Conservation (phyloP, 768 basidiomycete species). For the Rickenella mellea region DNA sequence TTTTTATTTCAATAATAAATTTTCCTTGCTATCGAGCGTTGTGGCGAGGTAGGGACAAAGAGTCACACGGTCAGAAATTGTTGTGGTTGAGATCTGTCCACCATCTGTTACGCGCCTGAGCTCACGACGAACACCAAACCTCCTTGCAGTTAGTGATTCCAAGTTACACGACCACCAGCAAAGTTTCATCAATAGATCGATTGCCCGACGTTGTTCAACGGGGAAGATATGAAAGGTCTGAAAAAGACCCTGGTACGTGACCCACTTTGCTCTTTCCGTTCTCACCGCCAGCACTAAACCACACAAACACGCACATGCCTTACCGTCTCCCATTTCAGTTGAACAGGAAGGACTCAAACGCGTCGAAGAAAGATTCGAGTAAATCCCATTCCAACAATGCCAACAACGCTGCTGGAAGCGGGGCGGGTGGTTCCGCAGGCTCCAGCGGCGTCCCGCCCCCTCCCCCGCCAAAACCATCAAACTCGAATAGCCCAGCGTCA, state of each 20-base stretch:
- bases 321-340: slow-evolving; percentile 32
- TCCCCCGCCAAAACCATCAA: slow-evolving; percentile 59
- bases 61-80: slow-evolving; percentile 1
- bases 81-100: background rate
- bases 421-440: slow-evolving; percentile 29
- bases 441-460: slow-evolving; percentile 36
- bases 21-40: too few relatives aligned
- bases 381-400: slow-evolving; percentile 37
- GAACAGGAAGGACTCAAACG: slow-evolving; percentile 53
- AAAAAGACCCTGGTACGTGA: slow-evolving; percentile 74
- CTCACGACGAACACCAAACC: background rate
- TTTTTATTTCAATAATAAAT: too few relatives aligned
- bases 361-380: slow-evolving; percentile 56
- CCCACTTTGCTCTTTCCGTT: slow-evolving; percentile 10
- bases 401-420: too few relatives aligned
- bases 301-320: slow-evolving; percentile 14
- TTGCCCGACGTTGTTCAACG: too few relatives aligned
- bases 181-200: too few relatives aligned
- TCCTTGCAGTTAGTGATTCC: too few relatives aligned
- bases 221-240: slow-evolving; percentile 83
- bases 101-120: background rate
- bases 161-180: too few relatives aligned
- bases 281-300: slow-evolving; percentile 11
- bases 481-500: slow-evolving; percentile 48
- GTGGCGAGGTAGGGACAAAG: too few relatives aligned